phyloP scores from a whole-genome alignment of 805 yeast genomes.

The Spathaspora girioi region DNA sequence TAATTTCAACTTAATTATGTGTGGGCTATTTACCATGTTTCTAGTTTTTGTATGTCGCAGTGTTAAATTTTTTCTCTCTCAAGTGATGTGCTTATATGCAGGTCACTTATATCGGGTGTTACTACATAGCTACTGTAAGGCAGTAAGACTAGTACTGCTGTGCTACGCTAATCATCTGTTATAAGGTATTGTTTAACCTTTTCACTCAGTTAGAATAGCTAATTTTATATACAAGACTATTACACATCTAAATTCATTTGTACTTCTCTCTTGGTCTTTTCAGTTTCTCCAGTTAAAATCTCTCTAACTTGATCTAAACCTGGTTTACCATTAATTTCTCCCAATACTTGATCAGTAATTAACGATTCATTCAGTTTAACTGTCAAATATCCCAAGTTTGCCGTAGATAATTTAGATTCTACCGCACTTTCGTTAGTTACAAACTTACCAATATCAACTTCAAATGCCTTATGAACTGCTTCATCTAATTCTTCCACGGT shows the following conservation, averaged over 20 bases:
- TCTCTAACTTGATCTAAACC: constrained; percentile 37
- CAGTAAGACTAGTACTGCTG: too few species aligned
- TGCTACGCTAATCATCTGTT: background rate
- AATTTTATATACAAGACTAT: background rate
- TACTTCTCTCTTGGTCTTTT: constrained; percentile 34
- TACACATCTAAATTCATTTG: constrained; percentile 10
- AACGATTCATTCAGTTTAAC: constrained; percentile 27
- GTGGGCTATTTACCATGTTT: background rate
- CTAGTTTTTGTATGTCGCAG: too few species aligned
- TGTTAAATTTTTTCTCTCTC: background rate
- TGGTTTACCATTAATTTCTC: constrained; percentile 40
- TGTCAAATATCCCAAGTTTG: constrained; percentile 21
- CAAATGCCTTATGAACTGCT: constrained; percentile 58
- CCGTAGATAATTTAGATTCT: constrained; percentile 33
- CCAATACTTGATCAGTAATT: constrained; percentile 34
- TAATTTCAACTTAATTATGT: background rate
- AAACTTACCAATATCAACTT: constrained; percentile 32
- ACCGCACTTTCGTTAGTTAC: constrained; percentile 30
- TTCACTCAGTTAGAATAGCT: constrained; percentile 11
- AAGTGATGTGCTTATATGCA: background rate
- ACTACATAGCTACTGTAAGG: background rate
- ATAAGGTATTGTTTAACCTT: constrained; percentile 9
- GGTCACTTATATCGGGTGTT: background rate
- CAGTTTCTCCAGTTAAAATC: constrained; percentile 36
- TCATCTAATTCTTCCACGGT: constrained; percentile 62